Evolutionary conservation across 192 early-diverging fungal species (phyloP), one percentile per base, ranked within the genome.

Genomic region (Gaertneriomyces semiglobifer): DNA sequence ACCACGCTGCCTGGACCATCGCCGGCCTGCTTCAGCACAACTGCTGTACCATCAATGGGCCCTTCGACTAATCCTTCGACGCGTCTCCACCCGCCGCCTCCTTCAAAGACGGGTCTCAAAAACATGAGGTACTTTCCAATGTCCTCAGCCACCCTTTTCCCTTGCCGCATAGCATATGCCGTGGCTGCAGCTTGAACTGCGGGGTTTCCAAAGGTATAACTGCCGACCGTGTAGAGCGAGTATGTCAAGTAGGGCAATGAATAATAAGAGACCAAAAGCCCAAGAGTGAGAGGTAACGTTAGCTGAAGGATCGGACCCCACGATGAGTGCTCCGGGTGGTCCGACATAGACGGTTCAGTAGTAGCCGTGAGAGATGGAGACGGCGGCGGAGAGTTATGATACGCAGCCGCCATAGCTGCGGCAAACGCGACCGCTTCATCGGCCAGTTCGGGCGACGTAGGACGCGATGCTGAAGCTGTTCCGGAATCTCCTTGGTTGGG

Each of bases 151-250:
- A 33, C 25, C 25, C 25, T 0, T 14, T 74, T 68, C 43, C 76
- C 74, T 44, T 68, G 63, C 52, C 78, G 76, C 25, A 76, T 76
- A 33, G 72, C 75, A 16, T 73, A 76, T 3, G 72, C 68, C 3
- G 64, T 77, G 20, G 76, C 58, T 5, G 74, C 78, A n/a, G 77
- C 78, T 1, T 46, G 60, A 7, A 73, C 47, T 63, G 62, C 66
- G 25, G 65, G 65, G 4, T 57, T 55, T 66, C 66, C 74, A 46
- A 66, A 40, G 63, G 63, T 42, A 48, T 76, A 56, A 19, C 33
- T 19, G 25, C 25, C 25, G 25, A 33, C 25, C 19, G 46, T 40
- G 58, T 59, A 48, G 56, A 67, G 54, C 7, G 61, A 57, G 8
- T 70, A 59, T n/a, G 25, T 33, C 25, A 33, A 2, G 48, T 39